A percentile compares a stretch with the other conserved stretches of the same genome.
These are phyloP conservation scores for Candida corydali DNA, from an alignment of 805 yeast species.

Conservation along the genomic window DNA sequence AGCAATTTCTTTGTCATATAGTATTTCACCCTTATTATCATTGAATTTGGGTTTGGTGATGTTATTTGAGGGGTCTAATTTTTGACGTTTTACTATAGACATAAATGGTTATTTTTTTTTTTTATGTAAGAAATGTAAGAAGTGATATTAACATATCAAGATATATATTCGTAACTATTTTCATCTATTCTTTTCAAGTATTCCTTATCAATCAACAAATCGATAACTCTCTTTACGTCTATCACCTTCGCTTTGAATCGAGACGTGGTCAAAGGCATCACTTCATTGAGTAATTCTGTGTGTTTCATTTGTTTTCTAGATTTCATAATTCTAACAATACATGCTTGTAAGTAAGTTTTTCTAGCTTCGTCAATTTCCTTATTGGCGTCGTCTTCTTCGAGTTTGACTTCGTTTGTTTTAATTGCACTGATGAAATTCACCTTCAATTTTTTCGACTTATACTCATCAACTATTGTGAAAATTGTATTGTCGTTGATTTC, in stretches of 20 bases:
- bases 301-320: conserved; percentile 80
- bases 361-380: conserved; percentile 85
- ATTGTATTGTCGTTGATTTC: conserved; percentile 44
- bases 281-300: conserved; percentile 79
- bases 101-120: no score
- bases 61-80: no score
- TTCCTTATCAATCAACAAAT: conserved; percentile 78
- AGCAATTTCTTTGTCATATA: conserved; percentile 28
- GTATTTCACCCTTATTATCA: conserved; percentile 6
- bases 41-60: no score
- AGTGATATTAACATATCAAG: conserved; percentile 42
- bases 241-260: conserved; percentile 83
- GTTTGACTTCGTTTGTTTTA: conserved; percentile 52
- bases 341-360: conserved; percentile 81
- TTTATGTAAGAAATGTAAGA: no score
- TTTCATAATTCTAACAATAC: conserved; percentile 95
- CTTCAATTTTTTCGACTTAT: conserved; percentile 77
- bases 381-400: conserved; percentile 69
- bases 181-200: conserved; percentile 75
- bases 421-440: conserved; percentile 70
- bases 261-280: conserved; percentile 75
- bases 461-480: conserved; percentile 73
- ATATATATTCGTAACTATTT: conserved; percentile 69
- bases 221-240: conserved; percentile 85
- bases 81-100: no score